phyloP scores from a whole-genome alignment of 2,329 filamentous ascomycete species.

The Diaporthe citrichinensis region DNA sequence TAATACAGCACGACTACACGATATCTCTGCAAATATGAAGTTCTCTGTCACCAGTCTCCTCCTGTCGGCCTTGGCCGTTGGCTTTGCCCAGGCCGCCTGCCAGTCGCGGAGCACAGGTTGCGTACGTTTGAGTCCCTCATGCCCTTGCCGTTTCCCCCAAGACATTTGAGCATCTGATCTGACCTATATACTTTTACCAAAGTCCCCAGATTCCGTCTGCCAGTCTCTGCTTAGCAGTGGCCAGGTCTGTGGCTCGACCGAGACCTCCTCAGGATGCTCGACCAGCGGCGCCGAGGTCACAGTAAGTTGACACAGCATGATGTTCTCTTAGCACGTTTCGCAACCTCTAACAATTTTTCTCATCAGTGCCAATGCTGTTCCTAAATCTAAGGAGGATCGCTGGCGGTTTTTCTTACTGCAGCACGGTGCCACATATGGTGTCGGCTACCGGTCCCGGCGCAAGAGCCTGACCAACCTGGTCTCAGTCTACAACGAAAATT shows the following conservation, averaged over 20 bases:
- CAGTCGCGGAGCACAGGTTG: background rate
- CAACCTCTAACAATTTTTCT: background rate
- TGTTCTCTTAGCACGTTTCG: background rate
- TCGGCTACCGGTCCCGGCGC: background rate
- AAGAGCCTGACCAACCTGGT: background rate
- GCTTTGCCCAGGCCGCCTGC: background rate
- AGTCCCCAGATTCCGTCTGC: background rate
- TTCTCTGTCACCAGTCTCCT: conserved; percentile 12
- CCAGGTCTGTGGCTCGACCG: conserved; percentile 1
- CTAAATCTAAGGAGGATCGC: background rate
- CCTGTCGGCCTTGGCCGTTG: background rate
- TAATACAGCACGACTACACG: background rate
- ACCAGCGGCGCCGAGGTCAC: background rate
- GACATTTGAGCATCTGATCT: background rate
- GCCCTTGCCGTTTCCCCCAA: background rate
- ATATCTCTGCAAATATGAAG: background rate
- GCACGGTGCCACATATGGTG: background rate
- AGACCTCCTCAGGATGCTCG: background rate
- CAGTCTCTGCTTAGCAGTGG: background rate
- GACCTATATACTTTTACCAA: fast-evolving
- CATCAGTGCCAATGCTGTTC: conserved; percentile 6
- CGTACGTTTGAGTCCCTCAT: background rate
- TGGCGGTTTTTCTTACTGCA: background rate
- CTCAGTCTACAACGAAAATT: background rate
- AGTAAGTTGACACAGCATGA: background rate